phyloP scores from a whole-genome alignment of 352 stramenopile genomes.

The Pythium insidiosum region DNA sequence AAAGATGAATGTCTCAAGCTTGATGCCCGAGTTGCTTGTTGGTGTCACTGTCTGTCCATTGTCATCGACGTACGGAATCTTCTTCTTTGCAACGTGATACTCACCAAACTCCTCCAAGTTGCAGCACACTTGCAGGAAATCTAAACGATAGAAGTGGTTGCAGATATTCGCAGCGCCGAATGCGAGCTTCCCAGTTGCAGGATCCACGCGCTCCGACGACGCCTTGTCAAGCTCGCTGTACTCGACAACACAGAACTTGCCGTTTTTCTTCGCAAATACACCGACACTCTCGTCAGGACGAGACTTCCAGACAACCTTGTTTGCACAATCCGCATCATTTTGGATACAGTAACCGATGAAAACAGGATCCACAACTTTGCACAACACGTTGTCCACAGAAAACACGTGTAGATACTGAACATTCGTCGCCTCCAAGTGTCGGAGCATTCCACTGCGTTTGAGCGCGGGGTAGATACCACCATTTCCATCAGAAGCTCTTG shows the following conservation, averaged over 20 bases:
- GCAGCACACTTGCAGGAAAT: constrained; percentile 82
- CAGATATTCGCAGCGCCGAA: constrained; percentile 97
- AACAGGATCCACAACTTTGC: constrained; percentile 89
- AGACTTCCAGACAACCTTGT: constrained; percentile 94
- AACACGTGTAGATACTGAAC: constrained; percentile 95
- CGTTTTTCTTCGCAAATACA: constrained; percentile 70
- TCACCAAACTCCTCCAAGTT: constrained; percentile 87
- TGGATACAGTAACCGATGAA: constrained; percentile 95
- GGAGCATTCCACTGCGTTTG: constrained; percentile 72
- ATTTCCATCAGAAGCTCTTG: constrained; percentile 95
- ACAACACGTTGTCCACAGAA: constrained; percentile 97
- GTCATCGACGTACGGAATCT: constrained; percentile 85
- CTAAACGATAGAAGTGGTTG: constrained; percentile 93
- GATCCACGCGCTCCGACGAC: constrained; percentile 44
- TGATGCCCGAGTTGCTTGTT: constrained; percentile 84
- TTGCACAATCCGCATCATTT: constrained; percentile 89
- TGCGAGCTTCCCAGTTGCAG: constrained; percentile 67
- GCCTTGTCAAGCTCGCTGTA: constrained; percentile 92
- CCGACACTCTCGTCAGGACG: constrained; percentile 89
- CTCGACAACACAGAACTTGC: constrained; percentile 90
- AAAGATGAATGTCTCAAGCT: constrained; percentile 96
- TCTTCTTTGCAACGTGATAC: constrained; percentile 87
- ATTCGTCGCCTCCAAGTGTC: constrained; percentile 67
- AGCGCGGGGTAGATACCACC: constrained; percentile 93
- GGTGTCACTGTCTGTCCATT: constrained; percentile 54